Evolutionary conservation across 2,329 filamentous ascomycete genomes (phyloP).

Genomic region (Trichoderma aggressivum): DNA sequence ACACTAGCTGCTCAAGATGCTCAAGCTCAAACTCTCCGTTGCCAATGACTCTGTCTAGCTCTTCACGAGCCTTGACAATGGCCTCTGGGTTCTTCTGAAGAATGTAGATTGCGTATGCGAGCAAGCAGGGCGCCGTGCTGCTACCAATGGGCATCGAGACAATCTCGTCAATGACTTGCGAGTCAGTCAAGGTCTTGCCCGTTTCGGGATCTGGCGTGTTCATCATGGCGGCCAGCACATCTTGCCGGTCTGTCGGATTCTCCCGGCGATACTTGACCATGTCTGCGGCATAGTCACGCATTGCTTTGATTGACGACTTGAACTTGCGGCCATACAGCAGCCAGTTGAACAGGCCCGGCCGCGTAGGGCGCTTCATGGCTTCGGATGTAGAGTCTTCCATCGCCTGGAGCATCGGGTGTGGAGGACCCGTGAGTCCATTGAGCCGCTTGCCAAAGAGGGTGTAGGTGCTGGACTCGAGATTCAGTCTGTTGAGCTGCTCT

Average conservation of each 20-base stretch:
- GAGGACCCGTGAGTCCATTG: slow-evolving; percentile 43
- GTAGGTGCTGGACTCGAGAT: slow-evolving; percentile 49
- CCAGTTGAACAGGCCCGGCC: slow-evolving; percentile 51
- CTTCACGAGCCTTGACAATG: slow-evolving; percentile 48
- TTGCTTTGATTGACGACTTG: slow-evolving; percentile 48
- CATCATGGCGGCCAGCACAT: slow-evolving; percentile 60
- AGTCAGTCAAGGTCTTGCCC: slow-evolving; percentile 53
- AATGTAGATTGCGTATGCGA: slow-evolving; percentile 47
- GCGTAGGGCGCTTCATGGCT: slow-evolving; percentile 51
- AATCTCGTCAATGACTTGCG: slow-evolving; percentile 64
- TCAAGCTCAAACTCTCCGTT: slow-evolving; percentile 42
- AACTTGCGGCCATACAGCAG: slow-evolving; percentile 52
- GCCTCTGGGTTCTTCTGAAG: slow-evolving; percentile 49
- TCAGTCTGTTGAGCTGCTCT: slow-evolving; percentile 50
- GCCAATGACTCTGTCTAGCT: slow-evolving; percentile 52
- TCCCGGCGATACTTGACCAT: slow-evolving; percentile 55
- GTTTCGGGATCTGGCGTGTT: slow-evolving; percentile 60
- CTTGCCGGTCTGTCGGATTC: slow-evolving; percentile 53
- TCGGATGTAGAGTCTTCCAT: slow-evolving; percentile 56
- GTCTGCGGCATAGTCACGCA: slow-evolving; percentile 54
- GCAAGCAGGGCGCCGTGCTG: slow-evolving; percentile 46
- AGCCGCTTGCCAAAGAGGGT: slow-evolving; percentile 51
- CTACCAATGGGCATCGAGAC: slow-evolving; percentile 63
- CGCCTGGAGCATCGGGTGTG: slow-evolving; percentile 48
- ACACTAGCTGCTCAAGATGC: slow-evolving; percentile 50